phyloP scores from a whole-genome alignment of 1,139 yeast genomes.

The Cylindricascospora bacillispora region DNA sequence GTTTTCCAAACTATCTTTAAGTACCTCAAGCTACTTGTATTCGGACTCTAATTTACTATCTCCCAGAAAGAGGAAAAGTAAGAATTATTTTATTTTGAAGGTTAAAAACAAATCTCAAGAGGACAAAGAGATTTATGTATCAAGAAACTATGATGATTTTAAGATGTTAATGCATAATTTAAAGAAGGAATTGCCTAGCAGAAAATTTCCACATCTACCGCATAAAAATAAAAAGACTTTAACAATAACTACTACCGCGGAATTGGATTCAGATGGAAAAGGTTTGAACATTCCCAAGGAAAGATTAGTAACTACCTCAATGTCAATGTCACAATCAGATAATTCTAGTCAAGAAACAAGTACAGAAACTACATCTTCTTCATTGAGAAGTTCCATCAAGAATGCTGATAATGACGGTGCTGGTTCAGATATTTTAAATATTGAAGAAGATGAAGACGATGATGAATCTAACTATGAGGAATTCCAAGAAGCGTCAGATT shows the following conservation, averaged over 20 bases:
- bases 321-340: too few species aligned
- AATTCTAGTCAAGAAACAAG: constrained; percentile 7
- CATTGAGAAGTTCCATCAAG: constrained; percentile 3
- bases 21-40: neutral
- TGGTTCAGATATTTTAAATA: constrained; percentile 9
- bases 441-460: constrained; percentile 4
- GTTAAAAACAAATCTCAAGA: constrained; percentile 24
- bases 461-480: constrained; percentile 16
- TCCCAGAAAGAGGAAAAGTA: constrained; percentile 4
- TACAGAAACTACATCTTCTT: constrained; percentile 1
- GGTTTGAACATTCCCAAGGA: constrained; percentile 7
- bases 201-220: constrained; percentile 55
- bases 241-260: neutral
- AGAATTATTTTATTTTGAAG: constrained; percentile 34
- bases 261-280: neutral
- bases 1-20: constrained; percentile 21
- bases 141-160: constrained; percentile 58
- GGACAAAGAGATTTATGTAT: constrained; percentile 35
- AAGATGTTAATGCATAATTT: constrained; percentile 39
- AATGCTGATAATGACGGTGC: constrained; percentile 9
- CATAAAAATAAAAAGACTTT: constrained; percentile 34
- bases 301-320: too few species aligned
- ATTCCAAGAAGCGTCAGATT: constrained; percentile 14
- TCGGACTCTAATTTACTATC: neutral
- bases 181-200: constrained; percentile 53